Conservation (phyloP, 805 yeast species). For the Schwanniomyces vanrijiae region DNA sequence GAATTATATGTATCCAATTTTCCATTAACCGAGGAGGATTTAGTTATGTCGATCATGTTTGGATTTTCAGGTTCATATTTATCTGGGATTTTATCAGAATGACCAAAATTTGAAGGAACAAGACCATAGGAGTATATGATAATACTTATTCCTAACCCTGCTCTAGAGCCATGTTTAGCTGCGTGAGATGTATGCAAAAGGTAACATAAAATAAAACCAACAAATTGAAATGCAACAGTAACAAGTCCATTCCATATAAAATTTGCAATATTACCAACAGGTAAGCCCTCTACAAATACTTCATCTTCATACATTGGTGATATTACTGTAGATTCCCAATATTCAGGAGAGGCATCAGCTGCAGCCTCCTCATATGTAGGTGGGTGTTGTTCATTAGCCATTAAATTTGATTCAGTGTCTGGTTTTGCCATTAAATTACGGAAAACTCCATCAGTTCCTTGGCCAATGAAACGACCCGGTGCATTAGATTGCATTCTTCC, state of each 20-base stretch:
- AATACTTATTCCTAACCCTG: constrained; percentile 86
- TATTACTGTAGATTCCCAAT: constrained; percentile 89
- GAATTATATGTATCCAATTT: constrained; percentile 29
- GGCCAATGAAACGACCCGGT: constrained; percentile 47
- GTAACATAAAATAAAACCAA: constrained; percentile 90
- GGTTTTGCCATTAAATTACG: constrained; percentile 91
- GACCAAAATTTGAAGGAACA: constrained; percentile 41
- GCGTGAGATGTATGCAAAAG: constrained; percentile 95
- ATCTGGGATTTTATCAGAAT: constrained; percentile 32
- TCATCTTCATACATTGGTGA: constrained; percentile 84
- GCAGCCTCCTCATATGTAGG: constrained; percentile 96
- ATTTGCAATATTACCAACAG: constrained; percentile 89
- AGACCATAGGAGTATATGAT: constrained; percentile 57
- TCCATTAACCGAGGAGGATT: constrained; percentile 26
- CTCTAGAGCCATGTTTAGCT: constrained; percentile 90
- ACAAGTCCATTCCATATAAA: constrained; percentile 89
- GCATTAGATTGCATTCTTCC: constrained; percentile 43
- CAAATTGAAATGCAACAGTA: constrained; percentile 87
- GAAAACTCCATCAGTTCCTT: constrained; percentile 84
- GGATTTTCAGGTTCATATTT: constrained; percentile 35
- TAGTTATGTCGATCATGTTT: constrained; percentile 30
- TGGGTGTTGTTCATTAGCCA: constrained; percentile 53
- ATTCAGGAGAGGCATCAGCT: constrained; percentile 91
- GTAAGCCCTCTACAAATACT: constrained; percentile 90
- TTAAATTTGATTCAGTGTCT: constrained; percentile 41